These are phyloP conservation scores for Macrotyloma uniflorum DNA, from an alignment of 306 rosid genomes.

Conservation along the genomic window DNA sequence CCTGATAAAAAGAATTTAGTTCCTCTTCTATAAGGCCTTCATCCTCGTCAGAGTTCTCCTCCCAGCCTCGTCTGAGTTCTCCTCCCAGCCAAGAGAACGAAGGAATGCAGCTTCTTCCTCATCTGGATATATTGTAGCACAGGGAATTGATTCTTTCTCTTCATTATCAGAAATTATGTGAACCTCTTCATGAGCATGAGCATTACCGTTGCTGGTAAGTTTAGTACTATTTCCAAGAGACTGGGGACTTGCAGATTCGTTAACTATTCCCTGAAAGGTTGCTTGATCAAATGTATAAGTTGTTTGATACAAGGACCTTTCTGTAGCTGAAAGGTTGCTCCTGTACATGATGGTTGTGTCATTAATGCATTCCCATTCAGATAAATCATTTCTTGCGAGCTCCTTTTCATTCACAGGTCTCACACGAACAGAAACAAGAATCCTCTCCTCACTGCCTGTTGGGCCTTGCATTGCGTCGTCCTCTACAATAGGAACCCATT, in stretches of 20 bases:
- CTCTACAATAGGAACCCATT: constrained; percentile 68
- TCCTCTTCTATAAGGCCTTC: constrained; percentile 97
- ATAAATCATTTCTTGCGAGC: constrained; percentile 59
- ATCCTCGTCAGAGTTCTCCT: no score
- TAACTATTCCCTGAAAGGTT: constrained; percentile 51
- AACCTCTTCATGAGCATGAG: constrained; percentile 52
- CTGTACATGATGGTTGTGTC: constrained; percentile 75
- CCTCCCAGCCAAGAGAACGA: constrained; percentile 99
- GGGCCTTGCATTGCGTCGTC: constrained; percentile 57
- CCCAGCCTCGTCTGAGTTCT: constrained; percentile 72
- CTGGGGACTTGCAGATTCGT: constrained; percentile 56
- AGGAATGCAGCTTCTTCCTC: constrained; percentile 97
- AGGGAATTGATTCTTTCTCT: constrained; percentile 46
- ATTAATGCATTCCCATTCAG: constrained; percentile 94
- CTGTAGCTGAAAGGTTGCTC: constrained; percentile 81
- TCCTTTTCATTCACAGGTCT: constrained; percentile 89
- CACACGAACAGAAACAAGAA: constrained; percentile 82
- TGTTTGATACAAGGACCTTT: constrained; percentile 89
- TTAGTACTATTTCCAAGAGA: constrained; percentile 59
- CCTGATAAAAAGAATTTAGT: constrained; percentile 74
- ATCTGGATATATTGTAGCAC: constrained; percentile 65
- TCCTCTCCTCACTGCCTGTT: constrained; percentile 62
- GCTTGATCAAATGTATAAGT: constrained; percentile 85
- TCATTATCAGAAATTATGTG: constrained; percentile 49
- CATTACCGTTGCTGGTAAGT: constrained; percentile 62